phyloP scores from a whole-genome alignment of 2,329 filamentous ascomycete species.

The Botrytis byssoidea region DNA sequence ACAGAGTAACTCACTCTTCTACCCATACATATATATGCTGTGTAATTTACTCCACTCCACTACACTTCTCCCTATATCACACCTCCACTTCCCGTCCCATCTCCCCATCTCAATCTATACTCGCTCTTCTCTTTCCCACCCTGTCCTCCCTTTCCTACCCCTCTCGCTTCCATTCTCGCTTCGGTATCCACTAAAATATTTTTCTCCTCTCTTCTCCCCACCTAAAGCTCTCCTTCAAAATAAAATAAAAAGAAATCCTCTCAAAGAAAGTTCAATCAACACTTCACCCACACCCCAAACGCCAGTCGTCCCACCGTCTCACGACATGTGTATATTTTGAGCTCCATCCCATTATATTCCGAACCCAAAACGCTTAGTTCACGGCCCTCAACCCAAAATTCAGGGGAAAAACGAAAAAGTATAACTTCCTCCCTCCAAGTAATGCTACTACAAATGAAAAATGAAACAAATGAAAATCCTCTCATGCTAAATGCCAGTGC shows the following conservation, averaged over 20 bases:
- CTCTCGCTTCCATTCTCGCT: neutral
- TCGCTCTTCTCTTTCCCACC: neutral
- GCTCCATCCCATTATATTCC: neutral
- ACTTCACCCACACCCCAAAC: neutral
- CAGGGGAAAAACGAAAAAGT: neutral
- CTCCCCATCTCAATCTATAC: neutral
- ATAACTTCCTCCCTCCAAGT: neutral
- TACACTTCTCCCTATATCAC: neutral
- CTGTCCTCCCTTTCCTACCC: neutral
- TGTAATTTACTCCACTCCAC: neutral
- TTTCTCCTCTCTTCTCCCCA: neutral
- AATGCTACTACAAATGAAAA: neutral
- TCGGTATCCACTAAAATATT: neutral
- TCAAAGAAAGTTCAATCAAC: neutral
- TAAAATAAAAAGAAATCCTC: neutral
- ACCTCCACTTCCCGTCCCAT: neutral
- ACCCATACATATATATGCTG: neutral
- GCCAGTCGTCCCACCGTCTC: constrained; percentile 9
- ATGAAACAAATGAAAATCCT: neutral
- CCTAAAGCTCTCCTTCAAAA: neutral
- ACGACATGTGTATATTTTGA: constrained; percentile 15
- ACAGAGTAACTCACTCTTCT: neutral
- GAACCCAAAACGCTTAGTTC: neutral
- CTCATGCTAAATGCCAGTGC: neutral
- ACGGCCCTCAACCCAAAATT: neutral